A percentile compares a stretch with the other conserved stretches of the same genome.
These are phyloP conservation scores for Boletus tylopilopsis DNA, from an alignment of 768 basidiomycete genomes.

Conservation along the genomic window DNA sequence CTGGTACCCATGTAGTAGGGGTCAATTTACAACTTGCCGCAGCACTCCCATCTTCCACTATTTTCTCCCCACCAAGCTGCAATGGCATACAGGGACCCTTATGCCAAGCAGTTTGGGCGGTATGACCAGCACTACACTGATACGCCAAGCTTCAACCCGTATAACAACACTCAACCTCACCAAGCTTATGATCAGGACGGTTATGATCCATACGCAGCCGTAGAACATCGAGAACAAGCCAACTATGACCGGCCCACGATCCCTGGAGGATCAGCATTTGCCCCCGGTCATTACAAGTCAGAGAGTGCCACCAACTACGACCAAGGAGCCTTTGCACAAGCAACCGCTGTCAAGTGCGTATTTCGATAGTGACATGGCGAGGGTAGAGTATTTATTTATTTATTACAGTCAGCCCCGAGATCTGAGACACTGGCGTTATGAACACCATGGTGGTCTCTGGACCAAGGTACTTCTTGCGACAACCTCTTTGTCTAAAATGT, in stretches of 20 bases:
- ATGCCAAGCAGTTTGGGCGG: slow-evolving; percentile 35
- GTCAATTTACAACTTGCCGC: slow-evolving; percentile 11
- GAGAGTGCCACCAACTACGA: slow-evolving; percentile 38
- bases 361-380: slow-evolving; percentile 1
- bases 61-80: not conserved
- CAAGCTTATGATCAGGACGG: slow-evolving; percentile 52
- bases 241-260: slow-evolving; percentile 16
- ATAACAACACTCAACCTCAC: slow-evolving; percentile 41
- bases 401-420: slow-evolving; percentile 24
- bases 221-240: slow-evolving; percentile 39
- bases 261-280: slow-evolving; percentile 9
- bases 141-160: slow-evolving; percentile 43
- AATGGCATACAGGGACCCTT: slow-evolving; percentile 57
- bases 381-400: not conserved
- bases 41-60: slow-evolving; percentile 12
- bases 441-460: slow-evolving; percentile 65
- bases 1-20: too few relatives aligned
- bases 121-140: slow-evolving; percentile 34
- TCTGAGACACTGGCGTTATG: slow-evolving; percentile 50
- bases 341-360: slow-evolving; percentile 30
- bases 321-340: slow-evolving; percentile 39
- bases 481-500: not conserved
- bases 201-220: slow-evolving; percentile 23
- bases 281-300: slow-evolving; percentile 23
- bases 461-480: slow-evolving; percentile 43